Evolutionary conservation across 768 basidiomycete genomes (phyloP).

Genomic region (Termitomyces sp.): DNA sequence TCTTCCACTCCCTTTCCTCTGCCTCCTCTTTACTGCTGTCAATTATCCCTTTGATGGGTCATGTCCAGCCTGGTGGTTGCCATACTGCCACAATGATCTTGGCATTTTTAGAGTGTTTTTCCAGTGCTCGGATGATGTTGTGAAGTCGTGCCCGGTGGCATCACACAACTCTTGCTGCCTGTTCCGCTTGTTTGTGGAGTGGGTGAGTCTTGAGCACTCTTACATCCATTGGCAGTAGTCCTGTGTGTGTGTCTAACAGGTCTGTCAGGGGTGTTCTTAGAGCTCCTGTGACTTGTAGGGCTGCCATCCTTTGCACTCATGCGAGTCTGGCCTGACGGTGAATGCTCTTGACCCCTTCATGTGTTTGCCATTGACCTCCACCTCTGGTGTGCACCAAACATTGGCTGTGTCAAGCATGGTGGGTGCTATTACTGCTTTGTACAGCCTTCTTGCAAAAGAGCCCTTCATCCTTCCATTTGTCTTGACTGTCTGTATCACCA

Average conservation of each 20-base stretch:
- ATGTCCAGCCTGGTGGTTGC: background rate
- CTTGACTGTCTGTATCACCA: background rate
- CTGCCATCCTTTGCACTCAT: no score
- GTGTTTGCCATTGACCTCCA: background rate
- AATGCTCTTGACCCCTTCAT: background rate
- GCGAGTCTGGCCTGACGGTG: no score
- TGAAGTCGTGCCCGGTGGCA: background rate
- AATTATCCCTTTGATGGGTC: background rate
- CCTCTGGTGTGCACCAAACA: background rate
- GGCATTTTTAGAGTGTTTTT: background rate
- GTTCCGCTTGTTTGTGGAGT: background rate
- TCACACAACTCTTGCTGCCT: background rate
- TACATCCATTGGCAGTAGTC: background rate
- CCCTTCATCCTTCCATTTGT: background rate
- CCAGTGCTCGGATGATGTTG: background rate
- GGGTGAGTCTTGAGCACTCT: background rate
- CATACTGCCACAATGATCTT: background rate
- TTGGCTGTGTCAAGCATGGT: background rate
- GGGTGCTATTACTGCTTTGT: background rate
- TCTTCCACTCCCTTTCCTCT: no score
- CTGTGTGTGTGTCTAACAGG: background rate
- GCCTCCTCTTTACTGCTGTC: background rate
- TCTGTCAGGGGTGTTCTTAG: background rate
- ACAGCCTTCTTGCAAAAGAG: background rate
- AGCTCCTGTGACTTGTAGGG: background rate